These are phyloP conservation scores for Hymenoscyphus albidus DNA, from an alignment of 2,329 filamentous ascomycete genomes.

Conservation along the genomic window DNA sequence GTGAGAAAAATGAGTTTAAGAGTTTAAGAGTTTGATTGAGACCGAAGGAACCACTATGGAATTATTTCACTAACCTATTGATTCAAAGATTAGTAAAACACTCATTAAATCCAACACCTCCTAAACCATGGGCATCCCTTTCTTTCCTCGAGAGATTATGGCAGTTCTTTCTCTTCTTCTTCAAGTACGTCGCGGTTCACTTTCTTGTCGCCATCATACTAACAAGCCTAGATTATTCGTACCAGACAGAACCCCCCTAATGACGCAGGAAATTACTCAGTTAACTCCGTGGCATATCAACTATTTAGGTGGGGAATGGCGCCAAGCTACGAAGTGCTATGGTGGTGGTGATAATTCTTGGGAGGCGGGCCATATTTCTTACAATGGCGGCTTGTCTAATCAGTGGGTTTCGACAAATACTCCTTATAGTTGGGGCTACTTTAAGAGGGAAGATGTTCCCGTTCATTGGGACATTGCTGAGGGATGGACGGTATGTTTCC, in stretches of 20 bases:
- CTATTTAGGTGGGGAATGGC: slow-evolving; percentile 47
- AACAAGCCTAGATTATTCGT: background rate
- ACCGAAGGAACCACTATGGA: background rate
- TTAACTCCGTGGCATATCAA: slow-evolving; percentile 53
- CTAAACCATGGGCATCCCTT: background rate
- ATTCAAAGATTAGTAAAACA: slow-evolving; percentile 24
- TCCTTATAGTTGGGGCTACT: slow-evolving; percentile 50
- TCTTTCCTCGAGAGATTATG: slow-evolving; percentile 3
- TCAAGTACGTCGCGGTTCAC: background rate
- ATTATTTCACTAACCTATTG: background rate
- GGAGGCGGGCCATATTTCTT: slow-evolving; percentile 47
- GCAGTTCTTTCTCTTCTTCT: slow-evolving; percentile 5
- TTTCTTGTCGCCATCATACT: background rate
- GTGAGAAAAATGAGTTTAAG: background rate
- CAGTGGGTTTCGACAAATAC: slow-evolving; percentile 53
- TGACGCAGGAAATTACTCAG: slow-evolving; percentile 32
- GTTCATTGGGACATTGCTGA: slow-evolving; percentile 53
- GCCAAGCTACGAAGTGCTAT: slow-evolving; percentile 51
- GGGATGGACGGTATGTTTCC: slow-evolving; percentile 42
- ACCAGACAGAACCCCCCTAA: background rate
- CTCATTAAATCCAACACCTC: background rate
- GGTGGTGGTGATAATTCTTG: slow-evolving; percentile 49
- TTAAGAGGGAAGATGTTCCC: slow-evolving; percentile 49
- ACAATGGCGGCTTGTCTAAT: slow-evolving; percentile 49
- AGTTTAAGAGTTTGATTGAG: background rate